Evolutionary conservation across 768 basidiomycete genomes (phyloP), one percentile per base, ranked within the genome.

Genomic region (Baorangia bicolor): DNA sequence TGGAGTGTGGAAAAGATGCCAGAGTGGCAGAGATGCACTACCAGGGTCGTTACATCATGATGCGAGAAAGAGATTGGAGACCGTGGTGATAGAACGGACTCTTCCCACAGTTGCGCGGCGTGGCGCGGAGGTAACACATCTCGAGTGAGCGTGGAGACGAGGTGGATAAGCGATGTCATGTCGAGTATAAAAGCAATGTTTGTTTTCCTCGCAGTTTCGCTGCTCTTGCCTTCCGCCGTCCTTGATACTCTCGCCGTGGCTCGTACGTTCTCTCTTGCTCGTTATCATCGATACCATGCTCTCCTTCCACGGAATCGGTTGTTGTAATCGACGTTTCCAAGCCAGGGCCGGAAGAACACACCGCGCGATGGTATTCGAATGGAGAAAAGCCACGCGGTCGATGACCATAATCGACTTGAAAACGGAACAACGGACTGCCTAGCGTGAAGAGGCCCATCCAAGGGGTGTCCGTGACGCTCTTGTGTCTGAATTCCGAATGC

Each of bases 91-190:
- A 52, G 49, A 56, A 23, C 49, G 54, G 51, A 40, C 18, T 18
- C 21, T 58, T 56, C 55, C 31, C 54, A 53, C 30, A 33, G 14
- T 27, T 35, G 31, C 7, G 35, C 37, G 33, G 43, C 37, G 16
- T 12, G 5, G 34, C 40, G 51, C 44, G 53, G 55, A 40, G 52
- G 48, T 62, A 49, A 49, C 25, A 10, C 10, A 31, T 31, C 14
- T 16, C 8, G 27, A 16, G 12, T 14, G 30, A 49, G 28, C 33
- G 23, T 35, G 47, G 47, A 37, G 37, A 38, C 2, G 28, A 23
- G 16, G 20, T 23, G 33, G 13, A 8, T 52, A 52, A 63, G 53
- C 59, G 60, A 34, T 4, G 49, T 10, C 53, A 41, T 42, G 49
- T 14, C 16, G 51, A 21, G 39, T 53, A 56, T 53, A 49, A 57